Evolutionary conservation across 495 filamentous ascomycete species (phyloP).

Genomic region (Neurospora hispaniola): DNA sequence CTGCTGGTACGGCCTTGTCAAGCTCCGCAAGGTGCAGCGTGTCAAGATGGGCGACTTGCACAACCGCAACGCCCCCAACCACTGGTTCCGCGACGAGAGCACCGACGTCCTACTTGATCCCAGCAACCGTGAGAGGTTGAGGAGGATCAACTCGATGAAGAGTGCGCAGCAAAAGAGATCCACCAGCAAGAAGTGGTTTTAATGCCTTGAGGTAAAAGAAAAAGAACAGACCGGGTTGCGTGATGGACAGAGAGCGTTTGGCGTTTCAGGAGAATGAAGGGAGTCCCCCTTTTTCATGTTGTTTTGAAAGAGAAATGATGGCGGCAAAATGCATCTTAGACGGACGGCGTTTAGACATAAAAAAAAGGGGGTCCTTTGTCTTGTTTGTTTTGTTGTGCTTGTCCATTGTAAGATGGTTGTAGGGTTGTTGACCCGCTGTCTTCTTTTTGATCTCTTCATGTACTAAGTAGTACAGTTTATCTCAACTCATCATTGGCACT

Average conservation of each 20-base stretch:
- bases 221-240: background rate
- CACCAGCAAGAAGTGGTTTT: slow-evolving; percentile 23
- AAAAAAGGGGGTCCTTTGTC: background rate
- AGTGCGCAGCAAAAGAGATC: slow-evolving; percentile 19
- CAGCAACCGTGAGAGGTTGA: slow-evolving; percentile 34
- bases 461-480: background rate
- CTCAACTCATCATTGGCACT: background rate
- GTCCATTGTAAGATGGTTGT: background rate
- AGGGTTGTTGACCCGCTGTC: background rate
- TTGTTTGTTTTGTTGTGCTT: background rate
- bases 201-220: background rate
- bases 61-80: slow-evolving; percentile 20
- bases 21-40: slow-evolving; percentile 76
- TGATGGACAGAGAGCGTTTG: background rate
- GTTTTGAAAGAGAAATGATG: background rate
- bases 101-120: slow-evolving; percentile 32
- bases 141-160: slow-evolving; percentile 37
- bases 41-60: slow-evolving; percentile 63
- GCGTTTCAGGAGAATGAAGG: background rate
- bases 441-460: background rate
- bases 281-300: background rate
- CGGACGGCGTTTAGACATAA: background rate
- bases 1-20: slow-evolving; percentile 67
- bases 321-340: background rate
- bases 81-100: slow-evolving; percentile 35